These are phyloP conservation scores for Saxophila tyrrhenica DNA, from an alignment of 495 filamentous ascomycete species.

Conservation along the genomic window DNA sequence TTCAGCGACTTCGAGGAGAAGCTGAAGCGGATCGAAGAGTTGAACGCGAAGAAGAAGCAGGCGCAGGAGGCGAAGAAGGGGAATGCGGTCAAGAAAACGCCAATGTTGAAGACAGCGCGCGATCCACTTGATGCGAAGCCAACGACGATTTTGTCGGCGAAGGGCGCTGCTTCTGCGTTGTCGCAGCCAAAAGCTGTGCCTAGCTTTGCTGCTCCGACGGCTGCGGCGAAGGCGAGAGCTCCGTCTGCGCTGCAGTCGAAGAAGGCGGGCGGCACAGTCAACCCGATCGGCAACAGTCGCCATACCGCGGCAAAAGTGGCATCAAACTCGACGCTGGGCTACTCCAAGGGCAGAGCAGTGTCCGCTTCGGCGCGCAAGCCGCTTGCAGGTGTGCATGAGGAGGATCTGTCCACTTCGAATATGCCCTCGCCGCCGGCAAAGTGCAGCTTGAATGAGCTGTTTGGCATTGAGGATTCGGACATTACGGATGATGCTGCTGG, in stretches of 20 bases:
- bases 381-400: conserved; percentile 2
- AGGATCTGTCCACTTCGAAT: background rate
- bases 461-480: conserved; percentile 1
- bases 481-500: background rate
- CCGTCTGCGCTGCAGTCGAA: conserved; percentile 31
- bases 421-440: background rate
- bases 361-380: conserved; percentile 37
- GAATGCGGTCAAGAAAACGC: conserved; percentile 26
- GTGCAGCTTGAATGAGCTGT: conserved; percentile 8
- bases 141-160: conserved; percentile 39
- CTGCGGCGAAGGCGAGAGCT: conserved; percentile 32
- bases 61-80: conserved; percentile 35
- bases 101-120: conserved; percentile 5
- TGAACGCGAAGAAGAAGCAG: conserved; percentile 7
- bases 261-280: conserved; percentile 30
- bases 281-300: conserved; percentile 44
- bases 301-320: conserved; percentile 48
- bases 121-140: conserved; percentile 1
- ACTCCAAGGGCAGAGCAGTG: conserved; percentile 60
- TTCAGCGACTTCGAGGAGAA: conserved; percentile 48
- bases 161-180: conserved; percentile 46
- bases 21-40: conserved; percentile 46
- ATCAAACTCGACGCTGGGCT: conserved; percentile 69
- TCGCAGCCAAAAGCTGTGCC: conserved; percentile 25
- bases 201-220: conserved; percentile 30